Evolutionary conservation across 805 yeast genomes (phyloP).

Genomic region (Saccharomycopsis synnaedendra): DNA sequence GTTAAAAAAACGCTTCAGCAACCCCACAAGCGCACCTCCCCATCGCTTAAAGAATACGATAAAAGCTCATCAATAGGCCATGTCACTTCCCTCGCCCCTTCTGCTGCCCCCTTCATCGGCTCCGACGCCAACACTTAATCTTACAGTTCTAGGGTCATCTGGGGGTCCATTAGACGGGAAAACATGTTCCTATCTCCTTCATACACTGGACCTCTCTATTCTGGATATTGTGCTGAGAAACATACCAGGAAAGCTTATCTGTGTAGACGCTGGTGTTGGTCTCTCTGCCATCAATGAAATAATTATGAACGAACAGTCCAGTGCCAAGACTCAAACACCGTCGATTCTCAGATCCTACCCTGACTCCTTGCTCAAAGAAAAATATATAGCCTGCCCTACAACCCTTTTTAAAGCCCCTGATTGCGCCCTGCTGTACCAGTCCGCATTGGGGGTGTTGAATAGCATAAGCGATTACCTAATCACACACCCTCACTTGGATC

Average conservation of each 20-base stretch:
- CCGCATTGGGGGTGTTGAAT: constrained; percentile 25
- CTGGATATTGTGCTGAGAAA: constrained; percentile 22
- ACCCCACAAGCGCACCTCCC: neutral
- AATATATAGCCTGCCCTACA: constrained; percentile 22
- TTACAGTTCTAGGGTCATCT: constrained; percentile 63
- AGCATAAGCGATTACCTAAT: constrained; percentile 37
- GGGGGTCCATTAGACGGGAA: constrained; percentile 77
- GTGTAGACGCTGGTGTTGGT: constrained; percentile 78
- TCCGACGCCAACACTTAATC: constrained; percentile 30
- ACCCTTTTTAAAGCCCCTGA: constrained; percentile 21
- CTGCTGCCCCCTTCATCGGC: neutral
- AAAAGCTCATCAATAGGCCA: neutral
- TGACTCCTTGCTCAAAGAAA: constrained; percentile 21
- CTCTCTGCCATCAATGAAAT: constrained; percentile 41
- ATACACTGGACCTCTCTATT: constrained; percentile 38
- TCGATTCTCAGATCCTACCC: constrained; percentile 22
- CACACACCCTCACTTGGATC: constrained; percentile 83
- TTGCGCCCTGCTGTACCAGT: constrained; percentile 21
- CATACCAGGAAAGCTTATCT: constrained; percentile 30
- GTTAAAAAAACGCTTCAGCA: no score
- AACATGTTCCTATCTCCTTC: constrained; percentile 59
- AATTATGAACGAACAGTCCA: constrained; percentile 15
- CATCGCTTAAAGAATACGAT: neutral
- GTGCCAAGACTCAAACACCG: neutral
- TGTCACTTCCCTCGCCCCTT: neutral